Percentiles rank a stretch among this genome's conserved stretches.
These are phyloP conservation scores for Ulota crispa DNA, from an alignment of 225 moss, liverwort and hornwort species.

Conservation along the genomic window DNA sequence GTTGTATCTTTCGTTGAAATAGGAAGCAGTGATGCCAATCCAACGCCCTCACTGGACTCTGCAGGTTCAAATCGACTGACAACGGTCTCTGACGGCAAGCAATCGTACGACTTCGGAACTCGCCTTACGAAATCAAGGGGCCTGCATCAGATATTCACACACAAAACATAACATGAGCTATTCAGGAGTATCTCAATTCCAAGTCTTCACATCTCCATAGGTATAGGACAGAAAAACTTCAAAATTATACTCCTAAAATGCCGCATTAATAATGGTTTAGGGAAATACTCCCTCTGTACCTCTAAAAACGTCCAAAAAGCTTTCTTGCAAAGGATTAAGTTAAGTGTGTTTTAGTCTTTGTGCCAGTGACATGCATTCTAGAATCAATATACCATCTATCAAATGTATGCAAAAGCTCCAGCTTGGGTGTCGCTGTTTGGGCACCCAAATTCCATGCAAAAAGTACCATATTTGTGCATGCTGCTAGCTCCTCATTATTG, in stretches of 20 bases:
- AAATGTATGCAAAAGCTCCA: too few relatives aligned
- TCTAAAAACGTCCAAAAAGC: too few relatives aligned
- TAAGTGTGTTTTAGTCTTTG: too few relatives aligned
- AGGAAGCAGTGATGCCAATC: slow-evolving; percentile 48
- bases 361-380: too few relatives aligned
- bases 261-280: too few relatives aligned
- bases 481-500: too few relatives aligned
- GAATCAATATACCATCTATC: too few relatives aligned
- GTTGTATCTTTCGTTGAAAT: neutral
- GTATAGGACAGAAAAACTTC: neutral
- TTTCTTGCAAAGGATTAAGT: too few relatives aligned
- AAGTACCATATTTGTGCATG: too few relatives aligned
- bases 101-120: slow-evolving; percentile 26
- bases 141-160: slow-evolving; percentile 34
- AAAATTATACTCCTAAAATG: neutral
- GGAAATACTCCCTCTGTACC: too few relatives aligned
- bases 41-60: slow-evolving; percentile 36
- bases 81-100: slow-evolving; percentile 20
- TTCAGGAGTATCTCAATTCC: neutral
- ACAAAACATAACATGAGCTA: slow-evolving; percentile 18
- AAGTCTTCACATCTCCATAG: neutral
- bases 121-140: slow-evolving; percentile 48
- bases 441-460: too few relatives aligned
- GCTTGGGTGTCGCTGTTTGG: too few relatives aligned
- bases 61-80: slow-evolving; percentile 32